phyloP scores from a whole-genome alignment of 306 rosid genomes.

The Canavalia gladiata region DNA sequence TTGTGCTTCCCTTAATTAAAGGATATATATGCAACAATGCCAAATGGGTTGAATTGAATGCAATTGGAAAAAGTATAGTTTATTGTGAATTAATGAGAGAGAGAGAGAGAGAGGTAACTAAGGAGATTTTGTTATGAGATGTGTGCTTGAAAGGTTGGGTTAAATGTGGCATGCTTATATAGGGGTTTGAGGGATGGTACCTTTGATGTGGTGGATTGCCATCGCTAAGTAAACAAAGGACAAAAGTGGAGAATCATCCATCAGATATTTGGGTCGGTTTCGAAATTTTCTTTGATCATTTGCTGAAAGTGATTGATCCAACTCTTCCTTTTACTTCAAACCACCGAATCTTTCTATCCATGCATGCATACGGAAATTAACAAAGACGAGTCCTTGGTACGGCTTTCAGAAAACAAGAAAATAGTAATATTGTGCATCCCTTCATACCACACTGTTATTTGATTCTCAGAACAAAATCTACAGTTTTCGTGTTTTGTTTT shows the following conservation, averaged over 20 bases:
- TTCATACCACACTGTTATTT: slow-evolving; percentile 14
- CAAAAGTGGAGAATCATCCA: slow-evolving; percentile 58
- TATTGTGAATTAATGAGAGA: too few relatives aligned
- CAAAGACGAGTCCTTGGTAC: slow-evolving; percentile 68
- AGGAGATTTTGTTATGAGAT: slow-evolving; percentile 39
- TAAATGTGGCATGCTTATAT: slow-evolving; percentile 56
- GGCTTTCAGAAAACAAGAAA: slow-evolving; percentile 32
- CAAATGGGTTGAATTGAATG: slow-evolving; percentile 8
- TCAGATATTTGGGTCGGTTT: slow-evolving; percentile 58
- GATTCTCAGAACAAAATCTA: slow-evolving; percentile 30
- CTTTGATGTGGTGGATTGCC: slow-evolving; percentile 32
- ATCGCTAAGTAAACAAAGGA: slow-evolving; percentile 30
- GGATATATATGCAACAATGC: background rate
- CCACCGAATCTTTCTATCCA: slow-evolving; percentile 63
- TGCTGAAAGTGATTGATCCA: slow-evolving; percentile 58
- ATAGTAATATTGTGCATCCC: slow-evolving; percentile 5
- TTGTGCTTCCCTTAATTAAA: background rate
- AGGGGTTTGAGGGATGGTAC: slow-evolving; percentile 46
- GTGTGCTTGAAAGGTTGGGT: slow-evolving; percentile 5
- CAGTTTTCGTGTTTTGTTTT: slow-evolving; percentile 44
- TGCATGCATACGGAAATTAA: slow-evolving; percentile 61
- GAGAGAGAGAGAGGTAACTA: background rate
- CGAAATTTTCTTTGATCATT: slow-evolving; percentile 57
- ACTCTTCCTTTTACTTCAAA: slow-evolving; percentile 40
- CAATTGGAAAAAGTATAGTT: too few relatives aligned